These are phyloP conservation scores for Fusarium sp. DNA, from an alignment of 2,329 filamentous ascomycete genomes.

Conservation along the genomic window DNA sequence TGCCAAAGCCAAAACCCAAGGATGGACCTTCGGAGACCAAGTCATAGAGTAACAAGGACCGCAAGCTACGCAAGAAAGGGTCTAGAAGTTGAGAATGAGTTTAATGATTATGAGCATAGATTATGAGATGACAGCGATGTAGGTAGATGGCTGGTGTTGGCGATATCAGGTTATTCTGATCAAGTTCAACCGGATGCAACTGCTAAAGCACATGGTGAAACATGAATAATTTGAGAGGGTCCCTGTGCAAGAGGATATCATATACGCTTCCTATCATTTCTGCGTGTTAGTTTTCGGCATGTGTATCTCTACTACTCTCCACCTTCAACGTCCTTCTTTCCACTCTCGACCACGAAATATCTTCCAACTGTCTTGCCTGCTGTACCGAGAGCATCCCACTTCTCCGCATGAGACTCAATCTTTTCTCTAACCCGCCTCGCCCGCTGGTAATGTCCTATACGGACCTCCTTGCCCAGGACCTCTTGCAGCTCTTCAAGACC, in stretches of 20 bases:
- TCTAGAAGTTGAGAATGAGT: conserved; percentile 8
- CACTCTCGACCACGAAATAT: conserved; percentile 82
- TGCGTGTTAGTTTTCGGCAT: not conserved
- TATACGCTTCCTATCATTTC: not conserved
- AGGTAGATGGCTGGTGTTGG: not conserved
- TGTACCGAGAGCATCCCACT: conserved; percentile 78
- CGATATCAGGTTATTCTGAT: not conserved
- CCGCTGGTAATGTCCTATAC: conserved; percentile 67
- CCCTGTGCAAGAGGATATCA: conserved; percentile 39
- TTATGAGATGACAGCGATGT: not conserved
- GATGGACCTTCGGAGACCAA: conserved; percentile 44
- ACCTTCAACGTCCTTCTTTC: conserved; percentile 55
- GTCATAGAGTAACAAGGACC: conserved; percentile 32
- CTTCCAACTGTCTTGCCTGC: conserved; percentile 76
- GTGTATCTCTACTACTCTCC: conserved; percentile 20
- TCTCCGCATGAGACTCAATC: conserved; percentile 64
- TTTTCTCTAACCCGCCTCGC: conserved; percentile 56
- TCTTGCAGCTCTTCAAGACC: conserved; percentile 68
- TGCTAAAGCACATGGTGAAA: conserved; percentile 8
- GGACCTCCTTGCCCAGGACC: conserved; percentile 71
- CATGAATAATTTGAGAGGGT: not conserved
- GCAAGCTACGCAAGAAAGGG: conserved; percentile 2
- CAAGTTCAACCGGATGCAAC: conserved; percentile 17
- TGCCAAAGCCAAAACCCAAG: conserved; percentile 64
- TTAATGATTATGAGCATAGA: conserved; percentile 34